Conservation (phyloP, 495 filamentous ascomycete genomes). For the Immersiella caudata region DNA sequence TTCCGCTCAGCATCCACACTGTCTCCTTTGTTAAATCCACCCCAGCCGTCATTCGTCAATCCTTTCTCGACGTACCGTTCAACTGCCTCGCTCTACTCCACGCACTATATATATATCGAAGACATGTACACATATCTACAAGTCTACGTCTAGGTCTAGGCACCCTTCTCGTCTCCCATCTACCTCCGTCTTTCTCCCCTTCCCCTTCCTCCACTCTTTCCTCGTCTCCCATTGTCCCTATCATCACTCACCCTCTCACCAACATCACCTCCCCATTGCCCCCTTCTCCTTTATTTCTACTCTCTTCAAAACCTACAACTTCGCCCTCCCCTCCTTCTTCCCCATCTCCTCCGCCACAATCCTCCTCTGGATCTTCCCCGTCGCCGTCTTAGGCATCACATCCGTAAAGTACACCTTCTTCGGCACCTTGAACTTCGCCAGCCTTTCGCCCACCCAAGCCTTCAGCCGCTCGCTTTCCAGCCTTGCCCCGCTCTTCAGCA, state of each 20-base stretch:
- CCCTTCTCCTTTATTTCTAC: neutral
- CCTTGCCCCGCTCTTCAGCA: conserved; percentile 63
- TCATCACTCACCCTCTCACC: neutral
- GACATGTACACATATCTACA: neutral
- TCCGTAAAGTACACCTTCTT: conserved; percentile 82
- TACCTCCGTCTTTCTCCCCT: neutral
- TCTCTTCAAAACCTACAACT: conserved; percentile 38
- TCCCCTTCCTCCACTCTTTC: neutral
- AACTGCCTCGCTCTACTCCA: too few relatives aligned
- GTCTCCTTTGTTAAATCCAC: too few relatives aligned
- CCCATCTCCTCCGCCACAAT: conserved; percentile 80
- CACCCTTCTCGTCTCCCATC: too few relatives aligned
- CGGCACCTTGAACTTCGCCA: conserved; percentile 84
- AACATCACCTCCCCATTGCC: too few relatives aligned
- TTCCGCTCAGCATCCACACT: too few relatives aligned
- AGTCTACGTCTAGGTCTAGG: neutral
- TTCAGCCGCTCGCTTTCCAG: conserved; percentile 61
- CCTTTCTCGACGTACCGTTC: too few relatives aligned
- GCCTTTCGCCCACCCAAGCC: conserved; percentile 63
- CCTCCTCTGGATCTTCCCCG: conserved; percentile 80
- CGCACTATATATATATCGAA: neutral
- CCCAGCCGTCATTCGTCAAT: too few relatives aligned
- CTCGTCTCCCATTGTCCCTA: too few relatives aligned
- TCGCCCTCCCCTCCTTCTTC: conserved; percentile 51
- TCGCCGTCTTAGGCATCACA: conserved; percentile 87